Percentiles rank a stretch among this genome's conserved stretches.
Conservation (phyloP, 1,284 basidiomycete species). For the Stygiomarasmius scandens region DNA sequence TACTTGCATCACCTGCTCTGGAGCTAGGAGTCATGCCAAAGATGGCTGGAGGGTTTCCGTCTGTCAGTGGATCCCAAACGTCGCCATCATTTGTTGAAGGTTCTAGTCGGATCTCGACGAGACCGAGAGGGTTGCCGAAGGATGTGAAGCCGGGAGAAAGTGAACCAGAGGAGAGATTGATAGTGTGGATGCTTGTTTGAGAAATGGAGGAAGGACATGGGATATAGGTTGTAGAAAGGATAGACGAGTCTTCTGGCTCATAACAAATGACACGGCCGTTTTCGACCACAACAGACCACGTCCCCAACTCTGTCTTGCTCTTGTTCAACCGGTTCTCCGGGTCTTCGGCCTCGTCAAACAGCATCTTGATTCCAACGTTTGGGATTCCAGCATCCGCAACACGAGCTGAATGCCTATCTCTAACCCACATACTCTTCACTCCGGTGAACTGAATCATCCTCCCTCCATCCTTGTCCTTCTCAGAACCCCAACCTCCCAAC, state of each 20-base stretch:
- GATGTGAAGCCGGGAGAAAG: constrained; percentile 55
- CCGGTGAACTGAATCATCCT: constrained; percentile 31
- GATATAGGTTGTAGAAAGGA: too few species aligned
- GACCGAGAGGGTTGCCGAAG: constrained; percentile 60
- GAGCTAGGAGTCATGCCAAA: not conserved
- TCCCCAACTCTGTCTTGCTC: too few species aligned
- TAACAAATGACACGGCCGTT: constrained; percentile 20
- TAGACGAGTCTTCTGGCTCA: not conserved
- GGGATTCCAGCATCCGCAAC: too few species aligned
- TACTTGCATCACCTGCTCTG: not conserved
- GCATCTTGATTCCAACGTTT: constrained; percentile 18
- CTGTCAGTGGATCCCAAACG: constrained; percentile 52
- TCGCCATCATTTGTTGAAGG: constrained; percentile 67
- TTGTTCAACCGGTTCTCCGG: too few species aligned
- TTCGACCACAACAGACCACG: constrained; percentile 17
- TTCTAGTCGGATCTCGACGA: constrained; percentile 66
- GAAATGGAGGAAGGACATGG: too few species aligned
- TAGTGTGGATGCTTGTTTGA: constrained; percentile 6
- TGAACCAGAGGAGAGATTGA: constrained; percentile 38
- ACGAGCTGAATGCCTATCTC: constrained; percentile 6
- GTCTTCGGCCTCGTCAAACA: constrained; percentile 5
- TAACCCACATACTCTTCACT: constrained; percentile 40
- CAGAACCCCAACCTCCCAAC: constrained; percentile 32
- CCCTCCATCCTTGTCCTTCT: not conserved
- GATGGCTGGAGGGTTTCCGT: constrained; percentile 25